Percentiles rank a stretch among this genome's conserved stretches.
Conservation (phyloP, 108 stramenopile genomes). For the Skeletonema tropicum region DNA sequence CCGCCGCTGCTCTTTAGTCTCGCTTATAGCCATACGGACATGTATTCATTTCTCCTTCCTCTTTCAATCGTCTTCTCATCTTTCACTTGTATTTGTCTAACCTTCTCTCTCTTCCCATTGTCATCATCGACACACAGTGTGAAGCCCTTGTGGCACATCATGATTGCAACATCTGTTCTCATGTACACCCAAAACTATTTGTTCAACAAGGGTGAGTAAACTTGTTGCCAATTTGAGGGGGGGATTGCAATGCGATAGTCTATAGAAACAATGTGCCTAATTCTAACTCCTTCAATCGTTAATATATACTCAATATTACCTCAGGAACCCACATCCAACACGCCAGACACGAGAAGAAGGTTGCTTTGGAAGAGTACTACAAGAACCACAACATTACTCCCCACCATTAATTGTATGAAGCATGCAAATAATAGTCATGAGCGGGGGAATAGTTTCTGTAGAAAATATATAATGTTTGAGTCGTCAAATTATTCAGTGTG, state of each 20-base stretch:
- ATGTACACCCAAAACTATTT: slow-evolving; percentile 67
- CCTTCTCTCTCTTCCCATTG: neutral
- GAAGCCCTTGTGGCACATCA: slow-evolving; percentile 69
- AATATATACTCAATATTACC: neutral
- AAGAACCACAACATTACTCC: slow-evolving; percentile 28
- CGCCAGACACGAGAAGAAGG: slow-evolving; percentile 30
- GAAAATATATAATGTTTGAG: slow-evolving; percentile 1
- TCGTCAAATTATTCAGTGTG: neutral
- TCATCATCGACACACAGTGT: neutral
- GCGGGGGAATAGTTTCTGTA: slow-evolving; percentile 8
- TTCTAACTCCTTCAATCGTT: neutral
- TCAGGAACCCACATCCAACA: slow-evolving; percentile 17
- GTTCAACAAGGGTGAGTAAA: slow-evolving; percentile 56
- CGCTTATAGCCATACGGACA: no score
- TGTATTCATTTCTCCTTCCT: neutral
- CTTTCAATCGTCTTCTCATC: neutral
- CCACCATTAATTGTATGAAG: slow-evolving; percentile 25
- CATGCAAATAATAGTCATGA: neutral
- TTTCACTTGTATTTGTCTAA: neutral
- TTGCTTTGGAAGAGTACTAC: slow-evolving; percentile 36
- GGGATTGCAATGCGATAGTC: neutral
- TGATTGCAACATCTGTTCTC: slow-evolving; percentile 60
- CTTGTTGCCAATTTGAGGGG: neutral
- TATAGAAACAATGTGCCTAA: neutral
- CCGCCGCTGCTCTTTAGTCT: neutral